Evolutionary conservation across 169 alveolate genomes (phyloP).

Genomic region (Babesia ovata): DNA sequence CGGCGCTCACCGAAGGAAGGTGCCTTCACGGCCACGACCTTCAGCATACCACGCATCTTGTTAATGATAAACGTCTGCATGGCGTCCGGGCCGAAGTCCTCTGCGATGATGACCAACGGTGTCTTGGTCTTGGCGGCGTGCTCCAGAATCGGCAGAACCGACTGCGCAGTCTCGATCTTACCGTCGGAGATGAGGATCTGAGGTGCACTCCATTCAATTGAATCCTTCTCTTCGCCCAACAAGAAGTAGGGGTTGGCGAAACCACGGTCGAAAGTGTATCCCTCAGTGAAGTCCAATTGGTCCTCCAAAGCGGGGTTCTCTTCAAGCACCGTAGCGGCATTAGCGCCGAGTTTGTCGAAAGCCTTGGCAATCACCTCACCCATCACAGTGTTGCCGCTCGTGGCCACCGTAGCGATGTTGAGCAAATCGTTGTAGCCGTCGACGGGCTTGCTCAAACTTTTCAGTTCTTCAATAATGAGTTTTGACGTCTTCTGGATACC

Average conservation of each 20-base stretch:
- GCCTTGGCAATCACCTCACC: conserved; percentile 87
- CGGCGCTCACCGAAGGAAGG: conserved; percentile 89
- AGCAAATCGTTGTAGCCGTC: conserved; percentile 80
- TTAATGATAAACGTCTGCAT: conserved; percentile 85
- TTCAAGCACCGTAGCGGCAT: conserved; percentile 86
- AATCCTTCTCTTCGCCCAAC: conserved; percentile 83
- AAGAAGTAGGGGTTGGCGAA: conserved; percentile 86
- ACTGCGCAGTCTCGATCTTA: conserved; percentile 82
- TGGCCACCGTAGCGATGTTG: conserved; percentile 87
- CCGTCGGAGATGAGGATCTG: conserved; percentile 82
- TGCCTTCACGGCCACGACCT: conserved; percentile 85
- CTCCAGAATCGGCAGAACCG: conserved; percentile 83
- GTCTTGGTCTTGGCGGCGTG: conserved; percentile 81
- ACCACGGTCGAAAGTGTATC: conserved; percentile 87
- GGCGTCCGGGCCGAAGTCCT: conserved; percentile 86
- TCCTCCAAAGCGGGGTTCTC: conserved; percentile 87
- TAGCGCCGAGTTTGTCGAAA: conserved; percentile 84
- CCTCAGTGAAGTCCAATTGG: conserved; percentile 86
- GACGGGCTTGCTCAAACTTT: conserved; percentile 81
- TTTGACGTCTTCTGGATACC: conserved; percentile 86
- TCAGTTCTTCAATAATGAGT: conserved; percentile 82
- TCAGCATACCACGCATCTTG: conserved; percentile 85
- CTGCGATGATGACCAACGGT: conserved; percentile 86
- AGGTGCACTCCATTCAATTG: conserved; percentile 82
- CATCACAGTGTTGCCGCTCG: conserved; percentile 85